A percentile compares a stretch with the other conserved stretches of the same genome.
Conservation (phyloP, 1,139 yeast genomes). For the Kurtzmaniella quercitrusa region DNA sequence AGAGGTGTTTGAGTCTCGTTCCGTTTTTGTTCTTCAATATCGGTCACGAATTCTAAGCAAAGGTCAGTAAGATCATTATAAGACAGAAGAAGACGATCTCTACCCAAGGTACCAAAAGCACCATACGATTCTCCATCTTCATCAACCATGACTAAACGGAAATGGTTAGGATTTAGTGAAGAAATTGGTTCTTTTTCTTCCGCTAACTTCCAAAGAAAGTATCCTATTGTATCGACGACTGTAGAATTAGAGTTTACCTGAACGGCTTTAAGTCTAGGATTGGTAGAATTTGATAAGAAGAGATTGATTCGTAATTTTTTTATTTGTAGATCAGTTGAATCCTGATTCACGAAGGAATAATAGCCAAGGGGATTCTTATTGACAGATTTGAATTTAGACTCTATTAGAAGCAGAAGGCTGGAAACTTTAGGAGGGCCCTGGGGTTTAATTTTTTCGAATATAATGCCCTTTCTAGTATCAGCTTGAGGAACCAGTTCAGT, state of each 20-base stretch:
- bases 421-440: conserved; percentile 14
- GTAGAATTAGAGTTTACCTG: conserved; percentile 42
- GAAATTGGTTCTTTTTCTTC: conserved; percentile 15
- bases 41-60: conserved; percentile 49
- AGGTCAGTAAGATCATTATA: conserved; percentile 64
- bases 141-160: conserved; percentile 69
- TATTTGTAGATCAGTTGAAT: conserved; percentile 14
- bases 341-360: conserved; percentile 45
- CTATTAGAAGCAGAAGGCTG: conserved; percentile 39
- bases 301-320: conserved; percentile 27
- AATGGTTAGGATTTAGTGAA: conserved; percentile 52
- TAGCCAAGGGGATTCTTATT: conserved; percentile 49
- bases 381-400: conserved; percentile 29
- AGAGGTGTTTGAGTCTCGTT: conserved; percentile 49
- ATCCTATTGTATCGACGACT: conserved; percentile 65
- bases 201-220: conserved; percentile 36
- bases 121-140: conserved; percentile 81
- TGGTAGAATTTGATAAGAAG: conserved; percentile 33
- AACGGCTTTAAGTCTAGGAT: conserved; percentile 28
- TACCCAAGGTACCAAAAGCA: conserved; percentile 64
- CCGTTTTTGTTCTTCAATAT: conserved; percentile 27
- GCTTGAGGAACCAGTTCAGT: not conserved
- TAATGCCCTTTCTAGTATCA: not conserved
- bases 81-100: conserved; percentile 49
- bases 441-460: conserved; percentile 1